Conservation (phyloP, 2,329 filamentous ascomycete genomes). For the Trichoderma polysporum region DNA sequence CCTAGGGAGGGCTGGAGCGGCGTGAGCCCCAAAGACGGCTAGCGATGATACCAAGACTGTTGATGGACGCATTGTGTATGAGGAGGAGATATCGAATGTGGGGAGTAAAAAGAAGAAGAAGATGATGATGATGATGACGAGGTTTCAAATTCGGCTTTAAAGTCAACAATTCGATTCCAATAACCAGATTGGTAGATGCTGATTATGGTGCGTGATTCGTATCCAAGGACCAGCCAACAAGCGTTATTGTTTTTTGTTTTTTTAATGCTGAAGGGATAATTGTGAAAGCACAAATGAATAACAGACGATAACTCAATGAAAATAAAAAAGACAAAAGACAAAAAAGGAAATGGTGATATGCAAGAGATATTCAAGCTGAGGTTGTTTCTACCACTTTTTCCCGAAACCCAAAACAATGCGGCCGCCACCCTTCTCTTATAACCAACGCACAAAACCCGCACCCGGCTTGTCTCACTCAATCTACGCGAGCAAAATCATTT, state of each 20-base stretch:
- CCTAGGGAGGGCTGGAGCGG: constrained; percentile 44
- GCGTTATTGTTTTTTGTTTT: neutral
- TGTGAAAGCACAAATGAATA: constrained; percentile 13
- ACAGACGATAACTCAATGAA: constrained; percentile 29
- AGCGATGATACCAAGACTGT: constrained; percentile 47
- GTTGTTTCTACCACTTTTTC: neutral
- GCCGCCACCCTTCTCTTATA: constrained; percentile 18
- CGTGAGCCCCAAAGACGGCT: constrained; percentile 43
- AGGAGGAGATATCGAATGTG: neutral
- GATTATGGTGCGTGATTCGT: constrained; percentile 12
- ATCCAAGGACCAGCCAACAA: constrained; percentile 14
- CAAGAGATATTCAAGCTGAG: constrained; percentile 16
- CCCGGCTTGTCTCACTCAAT: constrained; percentile 11
- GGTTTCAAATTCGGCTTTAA: neutral
- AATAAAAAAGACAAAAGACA: constrained; percentile 26
- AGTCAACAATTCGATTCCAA: neutral
- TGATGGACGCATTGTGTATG: constrained; percentile 50
- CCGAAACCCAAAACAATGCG: constrained; percentile 3
- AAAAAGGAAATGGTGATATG: constrained; percentile 25
- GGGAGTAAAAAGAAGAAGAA: neutral
- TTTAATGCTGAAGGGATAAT: neutral
- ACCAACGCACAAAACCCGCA: neutral
- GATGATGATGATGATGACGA: neutral
- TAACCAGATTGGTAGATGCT: constrained; percentile 19
- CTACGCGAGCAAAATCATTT: neutral